Evolutionary conservation across 2,329 filamentous ascomycete species (phyloP).

Genomic region (Fusarium sp.): DNA sequence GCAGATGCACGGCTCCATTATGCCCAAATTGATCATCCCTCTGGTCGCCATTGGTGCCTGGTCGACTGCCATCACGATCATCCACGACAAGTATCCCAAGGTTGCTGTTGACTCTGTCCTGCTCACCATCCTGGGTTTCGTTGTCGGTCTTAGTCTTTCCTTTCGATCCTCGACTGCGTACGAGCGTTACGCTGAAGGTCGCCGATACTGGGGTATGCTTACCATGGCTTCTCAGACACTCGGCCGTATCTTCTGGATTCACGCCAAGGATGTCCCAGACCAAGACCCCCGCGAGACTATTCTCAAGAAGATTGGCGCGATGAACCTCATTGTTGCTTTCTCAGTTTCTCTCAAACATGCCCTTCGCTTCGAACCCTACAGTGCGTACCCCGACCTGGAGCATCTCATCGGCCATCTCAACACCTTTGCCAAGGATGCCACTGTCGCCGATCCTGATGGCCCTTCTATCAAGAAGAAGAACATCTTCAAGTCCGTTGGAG

Average conservation of each 20-base stretch:
- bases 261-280: conserved; percentile 67
- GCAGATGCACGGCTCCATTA: conserved; percentile 78
- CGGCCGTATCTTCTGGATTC: conserved; percentile 85
- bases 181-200: conserved; percentile 74
- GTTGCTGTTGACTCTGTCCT: conserved; percentile 60
- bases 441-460: conserved; percentile 50
- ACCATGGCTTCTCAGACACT: conserved; percentile 72
- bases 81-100: too few relatives aligned
- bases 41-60: conserved; percentile 70
- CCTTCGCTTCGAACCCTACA: conserved; percentile 84
- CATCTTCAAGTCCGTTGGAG: conserved; percentile 71
- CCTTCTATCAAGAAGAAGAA: conserved; percentile 55
- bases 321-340: conserved; percentile 83
- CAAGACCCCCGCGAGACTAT: conserved; percentile 70
- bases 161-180: conserved; percentile 83
- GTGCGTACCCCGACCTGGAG: conserved; percentile 77
- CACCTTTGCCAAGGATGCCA: conserved; percentile 73
- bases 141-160: conserved; percentile 80
- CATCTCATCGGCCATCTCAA: conserved; percentile 77
- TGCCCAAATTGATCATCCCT: conserved; percentile 79
- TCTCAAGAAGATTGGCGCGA: conserved; percentile 75
- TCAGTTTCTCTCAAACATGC: conserved; percentile 83
- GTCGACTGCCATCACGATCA: conserved; percentile 75
- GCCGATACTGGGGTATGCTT: conserved; percentile 70
- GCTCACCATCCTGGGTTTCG: conserved; percentile 82